phyloP scores from a whole-genome alignment of 169 alveolate genomes.

The Besnoitia besnoiti region DNA sequence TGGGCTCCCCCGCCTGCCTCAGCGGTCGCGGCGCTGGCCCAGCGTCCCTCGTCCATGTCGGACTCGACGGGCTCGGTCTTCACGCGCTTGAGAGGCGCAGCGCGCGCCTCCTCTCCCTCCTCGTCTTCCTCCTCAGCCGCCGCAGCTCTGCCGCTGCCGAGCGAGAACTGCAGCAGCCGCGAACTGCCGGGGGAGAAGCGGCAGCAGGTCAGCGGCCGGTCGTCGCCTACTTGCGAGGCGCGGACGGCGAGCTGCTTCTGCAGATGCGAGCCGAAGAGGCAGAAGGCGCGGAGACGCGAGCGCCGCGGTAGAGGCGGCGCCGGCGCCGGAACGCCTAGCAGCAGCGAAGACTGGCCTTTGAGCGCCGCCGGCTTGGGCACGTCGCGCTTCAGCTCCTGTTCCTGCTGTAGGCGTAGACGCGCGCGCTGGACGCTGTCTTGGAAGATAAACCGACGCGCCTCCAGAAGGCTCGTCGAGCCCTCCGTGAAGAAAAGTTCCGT shows the following conservation, averaged over 20 bases:
- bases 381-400: conserved; percentile 33
- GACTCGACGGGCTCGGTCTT: neutral
- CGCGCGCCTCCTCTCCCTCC: neutral
- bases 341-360: neutral
- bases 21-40: neutral
- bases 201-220: conserved; percentile 70
- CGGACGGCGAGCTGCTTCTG: neutral
- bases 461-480: conserved; percentile 11
- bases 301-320: neutral
- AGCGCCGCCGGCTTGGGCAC: neutral
- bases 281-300: neutral
- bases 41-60: neutral
- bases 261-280: neutral
- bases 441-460: neutral
- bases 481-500: conserved; percentile 50
- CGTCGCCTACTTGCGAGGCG: conserved; percentile 62
- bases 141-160: conserved; percentile 20
- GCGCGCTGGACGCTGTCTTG: conserved; percentile 31
- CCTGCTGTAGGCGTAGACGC: conserved; percentile 9
- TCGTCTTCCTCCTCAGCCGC: neutral
- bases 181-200: conserved; percentile 44
- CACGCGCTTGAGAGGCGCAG: neutral
- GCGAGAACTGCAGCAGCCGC: neutral
- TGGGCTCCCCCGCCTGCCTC: neutral
- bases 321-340: neutral